These are phyloP conservation scores for Agrocybe pediades DNA, from an alignment of 768 basidiomycete genomes.

Conservation along the genomic window DNA sequence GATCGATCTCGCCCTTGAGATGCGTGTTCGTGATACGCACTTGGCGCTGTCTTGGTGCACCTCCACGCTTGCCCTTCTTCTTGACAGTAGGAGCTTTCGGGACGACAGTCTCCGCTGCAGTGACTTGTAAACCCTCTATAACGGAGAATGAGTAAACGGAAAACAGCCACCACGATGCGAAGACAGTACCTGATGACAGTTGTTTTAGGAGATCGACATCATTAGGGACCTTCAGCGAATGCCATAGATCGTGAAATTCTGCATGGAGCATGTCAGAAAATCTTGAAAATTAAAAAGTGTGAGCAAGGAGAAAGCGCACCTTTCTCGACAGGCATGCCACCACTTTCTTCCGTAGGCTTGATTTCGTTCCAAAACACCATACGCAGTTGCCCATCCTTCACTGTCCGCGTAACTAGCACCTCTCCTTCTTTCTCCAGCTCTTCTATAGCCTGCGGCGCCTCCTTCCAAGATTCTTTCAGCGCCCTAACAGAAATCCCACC, in stretches of 20 bases:
- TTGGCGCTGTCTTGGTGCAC: slow-evolving; percentile 71
- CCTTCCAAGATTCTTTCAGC: slow-evolving; percentile 91
- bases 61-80: slow-evolving; percentile 85
- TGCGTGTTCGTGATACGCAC: slow-evolving; percentile 89
- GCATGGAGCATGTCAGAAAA: slow-evolving; percentile 15
- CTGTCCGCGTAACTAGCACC: slow-evolving; percentile 83
- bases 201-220: slow-evolving; percentile 82
- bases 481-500: slow-evolving; percentile 83
- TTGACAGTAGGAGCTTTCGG: slow-evolving; percentile 56
- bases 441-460: slow-evolving; percentile 80
- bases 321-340: slow-evolving; percentile 76
- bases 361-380: slow-evolving; percentile 94
- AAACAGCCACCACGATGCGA: background rate
- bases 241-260: slow-evolving; percentile 93
- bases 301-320: slow-evolving; percentile 43
- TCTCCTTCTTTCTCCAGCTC: slow-evolving; percentile 90
- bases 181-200: slow-evolving; percentile 64
- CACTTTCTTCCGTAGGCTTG: slow-evolving; percentile 71
- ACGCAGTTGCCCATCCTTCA: slow-evolving; percentile 79
- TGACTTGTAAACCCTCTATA: slow-evolving; percentile 80
- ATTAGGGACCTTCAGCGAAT: slow-evolving; percentile 79
- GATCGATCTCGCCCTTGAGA: slow-evolving; percentile 82
- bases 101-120: slow-evolving; percentile 60
- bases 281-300: background rate
- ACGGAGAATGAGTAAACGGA: slow-evolving; percentile 3